Percentiles rank a stretch among this genome's conserved stretches.
These are phyloP conservation scores for Leucocoprinus sp. DNA, from an alignment of 768 basidiomycete genomes.

Conservation along the genomic window DNA sequence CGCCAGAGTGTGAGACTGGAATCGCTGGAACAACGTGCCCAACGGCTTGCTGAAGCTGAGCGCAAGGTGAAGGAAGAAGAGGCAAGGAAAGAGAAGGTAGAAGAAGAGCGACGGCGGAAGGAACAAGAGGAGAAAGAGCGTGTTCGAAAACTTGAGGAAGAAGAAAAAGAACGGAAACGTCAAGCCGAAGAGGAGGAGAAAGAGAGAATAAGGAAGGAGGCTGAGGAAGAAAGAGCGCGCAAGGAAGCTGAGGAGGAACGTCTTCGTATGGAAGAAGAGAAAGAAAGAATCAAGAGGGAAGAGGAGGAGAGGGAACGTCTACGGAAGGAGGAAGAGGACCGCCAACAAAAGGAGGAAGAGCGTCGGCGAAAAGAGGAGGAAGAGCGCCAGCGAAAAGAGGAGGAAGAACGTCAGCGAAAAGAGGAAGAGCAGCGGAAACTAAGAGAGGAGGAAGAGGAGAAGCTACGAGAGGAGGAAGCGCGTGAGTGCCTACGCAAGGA, in stretches of 20 bases:
- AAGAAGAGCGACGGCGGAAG: no score
- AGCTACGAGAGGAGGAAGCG: constrained; percentile 24
- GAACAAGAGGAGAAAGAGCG: constrained; percentile 23
- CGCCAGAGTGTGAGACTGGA: constrained; percentile 53
- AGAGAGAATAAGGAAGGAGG: constrained; percentile 45
- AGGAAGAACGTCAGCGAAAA: constrained; percentile 26
- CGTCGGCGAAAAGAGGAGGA: constrained; percentile 23
- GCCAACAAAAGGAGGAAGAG: no score
- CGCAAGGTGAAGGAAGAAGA: constrained; percentile 19
- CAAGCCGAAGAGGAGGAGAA: constrained; percentile 31
- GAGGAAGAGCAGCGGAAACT: constrained; percentile 27
- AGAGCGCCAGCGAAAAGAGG: constrained; percentile 17
- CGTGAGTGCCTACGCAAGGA: constrained; percentile 13
- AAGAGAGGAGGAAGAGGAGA: constrained; percentile 26
- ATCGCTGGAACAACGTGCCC: constrained; percentile 39
- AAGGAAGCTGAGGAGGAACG: constrained; percentile 17
- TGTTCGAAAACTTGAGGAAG: constrained; percentile 32
- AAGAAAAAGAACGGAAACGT: constrained; percentile 40
- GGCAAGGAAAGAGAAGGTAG: constrained; percentile 27
- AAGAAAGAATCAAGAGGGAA: constrained; percentile 36
- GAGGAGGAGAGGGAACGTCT: constrained; percentile 30
- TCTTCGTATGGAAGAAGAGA: no score
- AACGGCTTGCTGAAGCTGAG: constrained; percentile 32
- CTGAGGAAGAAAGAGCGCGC: constrained; percentile 21
- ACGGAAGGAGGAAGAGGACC: constrained; percentile 23